phyloP scores from a whole-genome alignment of 257 asterid species.

The Petunia axillaris region DNA sequence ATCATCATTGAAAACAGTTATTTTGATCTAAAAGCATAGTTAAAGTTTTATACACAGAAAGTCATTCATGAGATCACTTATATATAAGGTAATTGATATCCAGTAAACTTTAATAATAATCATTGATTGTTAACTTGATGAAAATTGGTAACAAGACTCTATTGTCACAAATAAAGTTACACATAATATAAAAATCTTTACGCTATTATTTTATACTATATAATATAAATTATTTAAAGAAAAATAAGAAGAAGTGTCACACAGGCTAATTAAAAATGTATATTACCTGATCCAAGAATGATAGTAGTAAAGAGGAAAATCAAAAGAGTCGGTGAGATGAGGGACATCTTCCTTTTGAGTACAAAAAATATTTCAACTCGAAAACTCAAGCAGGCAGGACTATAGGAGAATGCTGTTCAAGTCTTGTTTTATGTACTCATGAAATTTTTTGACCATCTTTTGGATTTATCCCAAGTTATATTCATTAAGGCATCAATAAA shows the following conservation, averaged over 20 bases:
- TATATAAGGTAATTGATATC: too few relatives aligned
- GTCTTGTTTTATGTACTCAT: background rate
- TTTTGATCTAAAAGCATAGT: too few relatives aligned
- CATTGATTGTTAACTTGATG: too few relatives aligned
- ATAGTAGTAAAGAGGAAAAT: background rate
- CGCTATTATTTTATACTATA: too few relatives aligned
- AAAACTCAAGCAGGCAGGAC: background rate
- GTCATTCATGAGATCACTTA: too few relatives aligned
- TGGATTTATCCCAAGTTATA: background rate
- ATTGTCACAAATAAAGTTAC: too few relatives aligned
- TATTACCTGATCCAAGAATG: background rate
- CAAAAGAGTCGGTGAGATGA: background rate
- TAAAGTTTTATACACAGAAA: too few relatives aligned
- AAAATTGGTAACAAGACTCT: too few relatives aligned
- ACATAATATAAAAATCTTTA: too few relatives aligned
- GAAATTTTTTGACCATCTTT: background rate
- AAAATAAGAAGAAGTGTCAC: background rate
- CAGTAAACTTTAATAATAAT: too few relatives aligned
- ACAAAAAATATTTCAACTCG: background rate
- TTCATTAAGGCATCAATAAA: background rate
- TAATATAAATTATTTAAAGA: too few relatives aligned
- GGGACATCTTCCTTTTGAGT: constrained; percentile 6
- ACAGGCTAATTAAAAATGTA: background rate
- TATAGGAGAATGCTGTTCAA: background rate
- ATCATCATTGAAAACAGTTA: too few relatives aligned